Evolutionary conservation across 2,329 filamentous ascomycete species (phyloP).

Genomic region (Acephala macrosclerotiorum): DNA sequence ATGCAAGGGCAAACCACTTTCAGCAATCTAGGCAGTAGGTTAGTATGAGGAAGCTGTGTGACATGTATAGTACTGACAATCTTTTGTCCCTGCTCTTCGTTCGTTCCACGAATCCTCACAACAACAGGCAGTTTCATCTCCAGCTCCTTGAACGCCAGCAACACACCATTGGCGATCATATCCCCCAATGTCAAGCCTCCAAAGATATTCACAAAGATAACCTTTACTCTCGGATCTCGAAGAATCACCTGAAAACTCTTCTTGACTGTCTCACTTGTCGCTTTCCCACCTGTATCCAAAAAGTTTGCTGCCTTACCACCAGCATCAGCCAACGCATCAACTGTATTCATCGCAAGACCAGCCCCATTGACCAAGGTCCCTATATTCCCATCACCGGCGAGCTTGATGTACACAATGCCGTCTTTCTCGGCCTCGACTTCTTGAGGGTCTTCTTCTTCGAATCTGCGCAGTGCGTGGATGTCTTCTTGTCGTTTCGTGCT

Average conservation of each 20-base stretch:
- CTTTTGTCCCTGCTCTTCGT: conserved; percentile 73
- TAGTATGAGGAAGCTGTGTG: background rate
- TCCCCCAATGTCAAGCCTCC: conserved; percentile 69
- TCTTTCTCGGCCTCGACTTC: conserved; percentile 70
- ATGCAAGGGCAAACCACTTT: conserved; percentile 72
- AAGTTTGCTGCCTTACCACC: conserved; percentile 82
- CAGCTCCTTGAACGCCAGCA: conserved; percentile 75
- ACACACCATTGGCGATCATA: conserved; percentile 80
- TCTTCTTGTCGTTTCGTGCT: conserved; percentile 67
- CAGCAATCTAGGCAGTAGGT: conserved; percentile 56
- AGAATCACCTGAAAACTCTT: conserved; percentile 78
- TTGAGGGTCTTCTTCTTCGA: conserved; percentile 56
- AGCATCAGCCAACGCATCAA: conserved; percentile 75
- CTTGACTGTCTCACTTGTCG: conserved; percentile 81
- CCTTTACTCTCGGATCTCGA: conserved; percentile 73
- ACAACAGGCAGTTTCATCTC: conserved; percentile 74
- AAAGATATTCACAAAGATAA: conserved; percentile 77
- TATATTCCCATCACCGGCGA: conserved; percentile 64
- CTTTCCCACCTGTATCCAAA: conserved; percentile 88
- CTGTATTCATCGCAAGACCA: conserved; percentile 89
- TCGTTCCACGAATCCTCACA: conserved; percentile 79
- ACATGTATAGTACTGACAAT: conserved; percentile 53
- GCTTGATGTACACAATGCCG: conserved; percentile 82
- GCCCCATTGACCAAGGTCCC: conserved; percentile 90
- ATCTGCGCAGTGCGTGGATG: conserved; percentile 64